Evolutionary conservation across 1,284 basidiomycete genomes (phyloP), one percentile per base, ranked within the genome.

Genomic region (Ganoderma lucidum): DNA sequence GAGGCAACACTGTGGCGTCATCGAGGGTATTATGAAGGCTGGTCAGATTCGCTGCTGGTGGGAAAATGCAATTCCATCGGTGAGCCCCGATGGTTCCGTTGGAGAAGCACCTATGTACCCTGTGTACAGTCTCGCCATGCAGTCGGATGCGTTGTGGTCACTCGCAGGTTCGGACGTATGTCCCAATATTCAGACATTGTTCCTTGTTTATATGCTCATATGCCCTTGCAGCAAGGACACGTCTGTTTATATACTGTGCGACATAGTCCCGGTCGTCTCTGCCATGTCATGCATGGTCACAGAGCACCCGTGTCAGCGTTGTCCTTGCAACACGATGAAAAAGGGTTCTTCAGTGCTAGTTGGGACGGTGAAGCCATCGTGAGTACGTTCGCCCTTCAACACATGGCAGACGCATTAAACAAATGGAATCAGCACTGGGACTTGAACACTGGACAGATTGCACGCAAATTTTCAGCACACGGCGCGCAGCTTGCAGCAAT

Each of bases 301-400:
- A 89, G 88, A 53, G 91, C 91, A 4, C 92, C 95, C 32, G 91
- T 99, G 6, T 98, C 97, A n/a, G 90, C 92, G 17, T 83, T 99
- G 61, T 88, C 91, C 0, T 82, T 99, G 68, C 86, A 92, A 68
- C 88, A 92, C 68, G 90, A 93, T 64, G 95, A 99, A 78, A 93
- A 92, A 74, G 88, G 91, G 0, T 89, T 97, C 71, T 90, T 97
- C 74, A 97, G 95, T 76, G 97, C 96, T 5, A 93, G 96, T 2
- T 99, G 97, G 97, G 98, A 99, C 78, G 93, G 95, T 3, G 90
- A 94, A 71, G 92, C 96, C 4, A 85, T 92, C 68, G 97, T 97
- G 80, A 80, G 94, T 86, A 53, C 64, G 60, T 37, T 23, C 51
- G 62, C 23, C 66, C 37, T 6, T 55, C 62, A 63, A n/a, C 48